These are phyloP conservation scores for Colletotrichum liriopes DNA, from an alignment of 2,329 filamentous ascomycete genomes.

Conservation along the genomic window DNA sequence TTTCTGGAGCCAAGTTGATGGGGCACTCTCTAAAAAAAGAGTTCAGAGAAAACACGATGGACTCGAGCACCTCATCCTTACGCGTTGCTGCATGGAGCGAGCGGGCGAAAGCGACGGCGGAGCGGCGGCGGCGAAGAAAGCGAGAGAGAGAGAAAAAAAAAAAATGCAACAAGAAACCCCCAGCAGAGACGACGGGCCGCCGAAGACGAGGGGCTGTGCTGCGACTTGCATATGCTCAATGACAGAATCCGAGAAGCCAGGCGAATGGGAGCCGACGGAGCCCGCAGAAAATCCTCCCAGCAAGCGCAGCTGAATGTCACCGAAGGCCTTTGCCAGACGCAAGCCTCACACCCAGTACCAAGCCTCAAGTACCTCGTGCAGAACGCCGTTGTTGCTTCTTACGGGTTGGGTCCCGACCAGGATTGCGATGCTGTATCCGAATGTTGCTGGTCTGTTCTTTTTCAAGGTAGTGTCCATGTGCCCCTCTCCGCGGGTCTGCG, in stretches of 20 bases:
- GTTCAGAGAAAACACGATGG: not conserved
- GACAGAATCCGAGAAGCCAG: conserved; percentile 49
- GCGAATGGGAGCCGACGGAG: conserved; percentile 49
- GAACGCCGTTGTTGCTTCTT: conserved; percentile 1
- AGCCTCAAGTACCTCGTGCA: not conserved
- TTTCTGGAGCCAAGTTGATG: conserved; percentile 5
- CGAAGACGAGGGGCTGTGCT: conserved; percentile 52
- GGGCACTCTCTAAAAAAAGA: conserved; percentile 14
- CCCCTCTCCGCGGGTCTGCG: conserved; percentile 1
- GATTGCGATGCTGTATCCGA: conserved; percentile 2
- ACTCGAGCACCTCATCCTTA: not conserved
- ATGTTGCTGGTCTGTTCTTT: conserved; percentile 12
- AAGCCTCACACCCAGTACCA: conserved; percentile 5
- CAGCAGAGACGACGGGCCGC: conserved; percentile 25
- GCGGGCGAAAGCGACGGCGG: conserved; percentile 7
- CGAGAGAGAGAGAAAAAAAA: not conserved
- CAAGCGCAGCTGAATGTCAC: not conserved
- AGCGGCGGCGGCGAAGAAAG: conserved; percentile 1
- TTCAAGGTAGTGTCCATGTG: conserved; percentile 26
- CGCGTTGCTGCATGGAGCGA: too few species aligned
- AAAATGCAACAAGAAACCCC: not conserved
- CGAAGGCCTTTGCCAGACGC: not conserved
- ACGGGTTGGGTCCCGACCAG: not conserved
- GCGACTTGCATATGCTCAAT: conserved; percentile 53
- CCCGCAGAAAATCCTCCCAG: conserved; percentile 42